Evolutionary conservation across 345 rosid species (phyloP).

Genomic region (Nephelium lappaceum): DNA sequence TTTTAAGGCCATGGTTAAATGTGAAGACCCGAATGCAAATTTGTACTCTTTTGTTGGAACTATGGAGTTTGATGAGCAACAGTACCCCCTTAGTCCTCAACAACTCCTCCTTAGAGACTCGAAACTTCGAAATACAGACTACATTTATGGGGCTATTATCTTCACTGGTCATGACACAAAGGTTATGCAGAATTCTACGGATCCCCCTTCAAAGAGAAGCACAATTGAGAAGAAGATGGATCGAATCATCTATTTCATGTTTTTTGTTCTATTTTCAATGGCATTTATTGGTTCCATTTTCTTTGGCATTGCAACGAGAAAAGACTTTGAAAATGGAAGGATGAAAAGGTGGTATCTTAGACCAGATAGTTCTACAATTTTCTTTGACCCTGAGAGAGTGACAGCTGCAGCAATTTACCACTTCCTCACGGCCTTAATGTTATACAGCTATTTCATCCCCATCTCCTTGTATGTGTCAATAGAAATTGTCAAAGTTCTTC

Average conservation of each 20-base stretch:
- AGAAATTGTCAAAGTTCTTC: constrained; percentile 88
- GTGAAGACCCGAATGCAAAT: constrained; percentile 95
- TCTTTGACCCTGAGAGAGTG: constrained; percentile 59
- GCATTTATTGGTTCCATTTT: constrained; percentile 70
- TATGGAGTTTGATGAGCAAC: constrained; percentile 61
- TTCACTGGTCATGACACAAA: constrained; percentile 94
- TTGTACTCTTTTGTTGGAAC: constrained; percentile 80
- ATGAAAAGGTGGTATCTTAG: constrained; percentile 87
- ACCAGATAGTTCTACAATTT: constrained; percentile 57
- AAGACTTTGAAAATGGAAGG: constrained; percentile 60
- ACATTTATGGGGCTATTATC: constrained; percentile 72
- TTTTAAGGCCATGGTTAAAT: constrained; percentile 66
- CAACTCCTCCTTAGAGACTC: constrained; percentile 92
- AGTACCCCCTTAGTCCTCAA: constrained; percentile 69
- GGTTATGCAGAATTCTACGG: constrained; percentile 82
- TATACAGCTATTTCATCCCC: constrained; percentile 76
- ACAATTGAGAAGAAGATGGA: constrained; percentile 85
- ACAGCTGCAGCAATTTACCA: constrained; percentile 57
- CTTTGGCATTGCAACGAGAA: constrained; percentile 64
- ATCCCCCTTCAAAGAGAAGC: constrained; percentile 93
- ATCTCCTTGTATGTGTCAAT: constrained; percentile 87
- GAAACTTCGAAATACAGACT: constrained; percentile 82
- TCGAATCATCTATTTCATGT: constrained; percentile 65
- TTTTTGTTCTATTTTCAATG: constrained; percentile 52
- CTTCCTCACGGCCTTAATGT: constrained; percentile 71